Base-by-base conservation (phyloP, 1,284 basidiomycete genomes). In the Rhodotorula sp. region DNA sequence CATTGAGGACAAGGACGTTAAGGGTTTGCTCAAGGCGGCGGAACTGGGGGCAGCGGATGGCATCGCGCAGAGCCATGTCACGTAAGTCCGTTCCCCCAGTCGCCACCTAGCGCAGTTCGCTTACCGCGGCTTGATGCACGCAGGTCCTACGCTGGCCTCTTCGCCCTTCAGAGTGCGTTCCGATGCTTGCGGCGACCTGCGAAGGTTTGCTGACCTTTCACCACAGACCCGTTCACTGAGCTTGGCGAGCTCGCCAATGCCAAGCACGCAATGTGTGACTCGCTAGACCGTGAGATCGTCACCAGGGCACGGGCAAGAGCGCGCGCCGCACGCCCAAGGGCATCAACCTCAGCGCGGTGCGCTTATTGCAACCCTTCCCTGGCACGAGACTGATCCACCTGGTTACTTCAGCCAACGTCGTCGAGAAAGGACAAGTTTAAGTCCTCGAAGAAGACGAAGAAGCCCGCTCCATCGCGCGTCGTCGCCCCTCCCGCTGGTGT, bases 151-250 rank as follows among this genome's bases (percentile, higher is more conserved):
- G 72, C 72, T 32, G 72, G 72, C 5, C 39, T 71, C 0, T 74
- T 61, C 53, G 72, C 72, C 0, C 34, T 71, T 1, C 63, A 69
- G 19, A 74, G 69, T 73, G 17, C 9, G 71, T 37, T n/a, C 7
- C 21, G 22, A 32, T 36, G 5, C 48, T 12, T 21, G 3, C 27
- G n/a, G 29, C 22, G 29, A 17, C n/a, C 17, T 53, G 50, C 21
- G 61, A 41, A 44, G 37, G 50, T 22, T 2, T n/a, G n/a, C 21
- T 29, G 21, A 39, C 21, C n/a, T 17, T 19, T 9, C 5, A 7
- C 25, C 34, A 32, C 58, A 73, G 71, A 74, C 46, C 73, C 70
- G 15, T 72, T 72, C 68, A 72, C 68, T n/a, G 73, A 75, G 62
- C 57, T 75, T 34, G 68, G 63, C 6, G 73, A 72, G 53, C 68